These are phyloP conservation scores for Paratinospora sagittata DNA, from an alignment of 164 flowering plant genomes.

Conservation along the genomic window DNA sequence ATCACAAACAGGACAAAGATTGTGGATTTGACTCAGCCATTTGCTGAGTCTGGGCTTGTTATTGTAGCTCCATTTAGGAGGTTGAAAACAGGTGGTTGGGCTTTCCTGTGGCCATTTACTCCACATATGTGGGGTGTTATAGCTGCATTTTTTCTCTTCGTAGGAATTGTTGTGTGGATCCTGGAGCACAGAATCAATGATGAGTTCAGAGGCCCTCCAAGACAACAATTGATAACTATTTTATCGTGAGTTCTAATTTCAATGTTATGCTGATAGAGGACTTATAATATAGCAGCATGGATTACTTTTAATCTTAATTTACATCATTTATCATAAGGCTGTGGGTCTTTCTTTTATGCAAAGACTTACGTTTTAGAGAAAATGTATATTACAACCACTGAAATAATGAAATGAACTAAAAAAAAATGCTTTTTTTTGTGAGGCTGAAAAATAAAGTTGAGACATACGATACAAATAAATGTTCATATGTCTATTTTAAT, in stretches of 20 bases:
- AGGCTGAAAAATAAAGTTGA: too few species aligned
- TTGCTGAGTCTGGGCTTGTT: conserved; percentile 68
- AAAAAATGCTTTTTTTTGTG: too few species aligned
- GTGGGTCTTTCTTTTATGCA: not conserved
- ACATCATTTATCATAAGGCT: not conserved
- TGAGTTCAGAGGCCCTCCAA: conserved; percentile 38
- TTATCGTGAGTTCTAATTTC: conserved; percentile 28
- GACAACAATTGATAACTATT: conserved; percentile 24
- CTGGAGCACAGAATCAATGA: conserved; percentile 34
- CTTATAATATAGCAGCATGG: too few species aligned
- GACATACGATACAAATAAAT: too few species aligned
- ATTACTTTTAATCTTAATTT: too few species aligned
- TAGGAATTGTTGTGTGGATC: conserved; percentile 34
- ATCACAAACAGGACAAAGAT: conserved; percentile 53
- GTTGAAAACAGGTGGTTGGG: conserved; percentile 49
- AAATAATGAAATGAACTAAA: not conserved
- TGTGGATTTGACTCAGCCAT: conserved; percentile 86
- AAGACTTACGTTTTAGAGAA: not conserved
- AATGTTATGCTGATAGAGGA: too few species aligned
- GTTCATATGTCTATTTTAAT: too few species aligned
- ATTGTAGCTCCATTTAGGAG: conserved; percentile 61
- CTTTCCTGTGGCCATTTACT: conserved; percentile 69
- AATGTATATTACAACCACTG: too few species aligned
- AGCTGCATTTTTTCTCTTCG: conserved; percentile 44
- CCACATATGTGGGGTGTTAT: conserved; percentile 55